A percentile compares a stretch with the other conserved stretches of the same genome.
These are phyloP conservation scores for Gracilaria gracilis DNA, from an alignment of 23 red algal species.

Conservation along the genomic window DNA sequence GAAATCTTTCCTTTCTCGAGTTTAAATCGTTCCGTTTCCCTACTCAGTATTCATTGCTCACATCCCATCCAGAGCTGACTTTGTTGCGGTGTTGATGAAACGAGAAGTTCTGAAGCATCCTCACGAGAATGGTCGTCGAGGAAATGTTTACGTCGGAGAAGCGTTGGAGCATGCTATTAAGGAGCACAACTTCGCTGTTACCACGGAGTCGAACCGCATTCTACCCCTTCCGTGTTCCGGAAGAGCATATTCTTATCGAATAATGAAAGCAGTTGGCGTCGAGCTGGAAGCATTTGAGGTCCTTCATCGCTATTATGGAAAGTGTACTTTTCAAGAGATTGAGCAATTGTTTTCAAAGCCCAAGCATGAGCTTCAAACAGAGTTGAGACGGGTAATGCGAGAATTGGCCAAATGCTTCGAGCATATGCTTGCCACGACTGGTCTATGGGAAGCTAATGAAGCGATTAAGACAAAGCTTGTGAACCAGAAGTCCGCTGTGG, in stretches of 20 bases:
- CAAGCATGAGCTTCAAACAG: neutral
- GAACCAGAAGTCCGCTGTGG: neutral
- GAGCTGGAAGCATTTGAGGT: neutral
- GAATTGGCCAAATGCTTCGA: neutral
- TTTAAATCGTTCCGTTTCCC: neutral
- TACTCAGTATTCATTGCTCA: neutral
- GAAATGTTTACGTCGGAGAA: neutral
- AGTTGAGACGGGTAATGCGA: neutral
- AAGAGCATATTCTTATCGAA: neutral
- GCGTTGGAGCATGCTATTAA: neutral
- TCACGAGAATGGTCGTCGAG: neutral
- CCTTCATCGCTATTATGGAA: neutral
- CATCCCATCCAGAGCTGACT: neutral
- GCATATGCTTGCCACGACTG: neutral
- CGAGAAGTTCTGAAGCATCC: neutral
- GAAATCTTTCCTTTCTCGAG: too few species aligned
- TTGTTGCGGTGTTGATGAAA: neutral
- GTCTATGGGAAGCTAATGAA: neutral
- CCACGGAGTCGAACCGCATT: neutral
- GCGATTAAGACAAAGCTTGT: neutral
- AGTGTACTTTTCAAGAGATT: neutral
- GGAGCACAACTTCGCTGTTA: neutral
- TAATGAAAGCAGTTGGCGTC: neutral
- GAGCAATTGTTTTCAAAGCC: neutral
- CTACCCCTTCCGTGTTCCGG: neutral